Percentiles rank a stretch among this genome's conserved stretches.
These are phyloP conservation scores for Amylocarpus encephaloides DNA, from an alignment of 2,329 filamentous ascomycete species.

Conservation along the genomic window DNA sequence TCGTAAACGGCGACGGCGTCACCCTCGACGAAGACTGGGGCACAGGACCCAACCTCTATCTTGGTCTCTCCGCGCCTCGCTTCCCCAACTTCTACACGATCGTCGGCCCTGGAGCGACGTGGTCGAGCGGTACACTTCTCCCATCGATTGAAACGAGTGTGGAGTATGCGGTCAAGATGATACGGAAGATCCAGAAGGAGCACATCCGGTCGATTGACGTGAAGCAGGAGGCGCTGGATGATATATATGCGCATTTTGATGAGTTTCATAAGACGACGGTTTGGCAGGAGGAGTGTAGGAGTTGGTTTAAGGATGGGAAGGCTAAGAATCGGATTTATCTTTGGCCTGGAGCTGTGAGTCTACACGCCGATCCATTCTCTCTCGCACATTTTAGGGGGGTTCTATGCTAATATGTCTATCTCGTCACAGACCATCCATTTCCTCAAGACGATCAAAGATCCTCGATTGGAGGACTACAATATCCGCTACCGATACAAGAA, in stretches of 20 bases:
- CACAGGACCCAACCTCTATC: slow-evolving; percentile 16
- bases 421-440: slow-evolving; percentile 39
- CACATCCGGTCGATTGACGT: slow-evolving; percentile 33
- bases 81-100: slow-evolving; percentile 21
- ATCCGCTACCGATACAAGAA: slow-evolving; percentile 36
- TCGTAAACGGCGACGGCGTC: slow-evolving; percentile 24
- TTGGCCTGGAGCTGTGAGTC: slow-evolving; percentile 42
- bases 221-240: slow-evolving; percentile 30
- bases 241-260: slow-evolving; percentile 28
- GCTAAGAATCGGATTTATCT: slow-evolving; percentile 39
- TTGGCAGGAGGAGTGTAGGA: slow-evolving; percentile 23
- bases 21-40: slow-evolving; percentile 21
- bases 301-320: slow-evolving; percentile 25
- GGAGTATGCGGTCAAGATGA: slow-evolving; percentile 35
- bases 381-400: too few relatives aligned
- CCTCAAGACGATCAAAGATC: slow-evolving; percentile 35
- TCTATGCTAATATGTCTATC: slow-evolving; percentile 20
- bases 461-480: slow-evolving; percentile 39
- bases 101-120: slow-evolving; percentile 36
- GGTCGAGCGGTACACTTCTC: slow-evolving; percentile 38
- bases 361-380: background rate
- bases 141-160: slow-evolving; percentile 40
- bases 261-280: slow-evolving; percentile 27
- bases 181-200: slow-evolving; percentile 35
- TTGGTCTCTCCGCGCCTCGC: slow-evolving; percentile 19